These are phyloP conservation scores for Lasiosphaeria miniovina DNA, from an alignment of 495 filamentous ascomycete species.

Conservation along the genomic window DNA sequence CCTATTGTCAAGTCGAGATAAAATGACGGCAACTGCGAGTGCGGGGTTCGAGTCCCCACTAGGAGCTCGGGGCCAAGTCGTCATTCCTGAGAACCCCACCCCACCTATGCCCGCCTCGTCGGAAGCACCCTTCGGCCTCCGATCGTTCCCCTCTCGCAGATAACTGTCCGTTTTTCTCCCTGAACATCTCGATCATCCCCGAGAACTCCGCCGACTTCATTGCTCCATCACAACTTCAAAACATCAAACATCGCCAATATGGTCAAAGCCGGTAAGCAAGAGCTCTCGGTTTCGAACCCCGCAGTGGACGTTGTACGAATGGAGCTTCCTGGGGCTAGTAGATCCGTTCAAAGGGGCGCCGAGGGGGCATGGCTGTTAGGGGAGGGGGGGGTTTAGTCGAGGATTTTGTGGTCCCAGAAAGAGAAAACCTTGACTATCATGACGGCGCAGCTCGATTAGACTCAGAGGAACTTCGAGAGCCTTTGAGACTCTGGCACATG, in stretches of 20 bases:
- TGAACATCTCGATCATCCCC: slow-evolving; percentile 5
- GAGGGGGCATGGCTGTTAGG: slow-evolving; percentile 20
- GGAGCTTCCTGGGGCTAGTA: slow-evolving; percentile 5
- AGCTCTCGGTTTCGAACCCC: slow-evolving; percentile 26
- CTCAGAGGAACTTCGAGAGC: slow-evolving; percentile 9
- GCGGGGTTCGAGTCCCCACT: slow-evolving; percentile 17
- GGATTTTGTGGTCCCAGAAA: not conserved
- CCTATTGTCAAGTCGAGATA: not conserved
- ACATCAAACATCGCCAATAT: slow-evolving; percentile 56
- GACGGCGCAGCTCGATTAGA: slow-evolving; percentile 1
- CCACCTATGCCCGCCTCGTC: slow-evolving; percentile 3
- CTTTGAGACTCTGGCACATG: slow-evolving; percentile 4
- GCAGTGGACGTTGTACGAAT: slow-evolving; percentile 15
- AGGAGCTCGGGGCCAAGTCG: slow-evolving; percentile 5
- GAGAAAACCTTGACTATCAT: slow-evolving; percentile 28
- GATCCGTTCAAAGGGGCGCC: slow-evolving; percentile 11
- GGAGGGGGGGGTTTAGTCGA: slow-evolving; percentile 12
- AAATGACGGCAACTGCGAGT: slow-evolving; percentile 18
- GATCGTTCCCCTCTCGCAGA: slow-evolving; percentile 5
- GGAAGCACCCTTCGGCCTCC: slow-evolving; percentile 20
- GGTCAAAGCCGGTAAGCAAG: slow-evolving; percentile 86
- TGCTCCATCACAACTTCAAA: slow-evolving; percentile 7
- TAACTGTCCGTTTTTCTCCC: slow-evolving; percentile 9
- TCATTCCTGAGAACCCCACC: slow-evolving; percentile 22
- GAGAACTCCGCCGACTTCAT: slow-evolving; percentile 1